Evolutionary conservation across 495 filamentous ascomycete genomes (phyloP).

Genomic region (Hypoxylon subgilvum): DNA sequence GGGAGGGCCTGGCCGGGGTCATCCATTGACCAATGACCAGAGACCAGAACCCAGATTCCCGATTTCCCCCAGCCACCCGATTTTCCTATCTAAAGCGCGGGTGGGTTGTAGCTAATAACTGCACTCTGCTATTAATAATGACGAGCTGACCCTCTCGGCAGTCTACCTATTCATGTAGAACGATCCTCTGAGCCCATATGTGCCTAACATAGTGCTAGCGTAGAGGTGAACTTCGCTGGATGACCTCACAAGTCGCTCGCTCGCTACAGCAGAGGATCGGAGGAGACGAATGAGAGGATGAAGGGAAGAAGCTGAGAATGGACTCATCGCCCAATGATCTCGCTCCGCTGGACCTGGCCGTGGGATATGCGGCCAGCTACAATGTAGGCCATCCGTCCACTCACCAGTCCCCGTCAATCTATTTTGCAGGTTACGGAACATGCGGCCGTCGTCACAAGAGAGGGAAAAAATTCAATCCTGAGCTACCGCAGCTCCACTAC

Average conservation of each 20-base stretch:
- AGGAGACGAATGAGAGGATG: constrained; percentile 1
- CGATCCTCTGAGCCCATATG: constrained; percentile 6
- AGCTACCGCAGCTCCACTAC: constrained; percentile 28
- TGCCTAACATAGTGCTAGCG: background rate
- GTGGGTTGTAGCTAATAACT: constrained; percentile 25
- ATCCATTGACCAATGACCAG: constrained; percentile 37
- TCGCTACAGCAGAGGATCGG: background rate
- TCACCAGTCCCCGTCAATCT: constrained; percentile 29
- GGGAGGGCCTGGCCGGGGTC: constrained; percentile 22
- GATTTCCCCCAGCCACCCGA: constrained; percentile 39
- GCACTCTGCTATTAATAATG: constrained; percentile 36
- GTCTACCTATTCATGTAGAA: constrained; percentile 13
- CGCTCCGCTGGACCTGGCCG: constrained; percentile 11
- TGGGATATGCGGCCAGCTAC: constrained; percentile 27
- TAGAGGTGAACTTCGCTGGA: background rate
- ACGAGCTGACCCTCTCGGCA: constrained; percentile 21
- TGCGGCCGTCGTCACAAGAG: constrained; percentile 38
- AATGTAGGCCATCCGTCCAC: constrained; percentile 12
- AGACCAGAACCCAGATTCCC: constrained; percentile 22
- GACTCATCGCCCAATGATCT: background rate
- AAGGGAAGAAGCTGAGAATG: constrained; percentile 4
- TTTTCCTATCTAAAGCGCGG: constrained; percentile 21
- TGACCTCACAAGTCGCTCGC: constrained; percentile 17
- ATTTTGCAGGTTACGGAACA: constrained; percentile 29
- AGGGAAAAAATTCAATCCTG: too few species aligned